These are phyloP conservation scores for Ananas comosus DNA, from an alignment of 176 grass and related monocot genomes.

Conservation along the genomic window DNA sequence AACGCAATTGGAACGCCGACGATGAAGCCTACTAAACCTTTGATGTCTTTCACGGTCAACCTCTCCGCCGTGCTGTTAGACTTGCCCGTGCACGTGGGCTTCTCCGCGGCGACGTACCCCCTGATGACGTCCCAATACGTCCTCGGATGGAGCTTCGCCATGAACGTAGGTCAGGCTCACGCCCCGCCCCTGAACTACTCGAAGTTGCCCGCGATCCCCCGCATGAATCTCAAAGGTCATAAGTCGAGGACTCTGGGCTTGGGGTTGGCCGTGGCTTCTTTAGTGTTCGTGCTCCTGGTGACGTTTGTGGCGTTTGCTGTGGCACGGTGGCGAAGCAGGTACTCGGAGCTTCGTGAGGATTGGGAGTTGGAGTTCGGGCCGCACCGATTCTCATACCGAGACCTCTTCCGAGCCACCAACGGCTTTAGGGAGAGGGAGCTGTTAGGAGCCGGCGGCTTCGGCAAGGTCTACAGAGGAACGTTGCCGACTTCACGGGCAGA, in stretches of 20 bases:
- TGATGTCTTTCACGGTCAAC: slow-evolving; percentile 33
- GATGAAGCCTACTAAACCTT: slow-evolving; percentile 35
- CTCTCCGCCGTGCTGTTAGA: slow-evolving; percentile 31
- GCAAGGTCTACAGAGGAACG: not conserved
- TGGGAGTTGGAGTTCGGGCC: too few relatives aligned
- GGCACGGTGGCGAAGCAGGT: too few relatives aligned
- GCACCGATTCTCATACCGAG: too few relatives aligned
- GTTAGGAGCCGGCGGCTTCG: slow-evolving; percentile 30
- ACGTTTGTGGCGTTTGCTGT: too few relatives aligned
- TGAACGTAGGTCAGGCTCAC: not conserved
- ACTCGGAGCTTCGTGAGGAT: too few relatives aligned
- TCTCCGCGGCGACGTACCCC: slow-evolving; percentile 33
- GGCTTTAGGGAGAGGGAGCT: slow-evolving; percentile 39
- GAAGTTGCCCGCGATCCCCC: slow-evolving; percentile 21
- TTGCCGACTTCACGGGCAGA: not conserved
- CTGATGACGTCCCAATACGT: slow-evolving; percentile 8
- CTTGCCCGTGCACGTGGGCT: slow-evolving; percentile 45
- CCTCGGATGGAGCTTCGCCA: slow-evolving; percentile 33
- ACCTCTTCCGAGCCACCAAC: not conserved
- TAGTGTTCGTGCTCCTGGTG: too few relatives aligned
- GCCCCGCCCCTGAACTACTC: not conserved
- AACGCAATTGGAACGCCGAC: not conserved
- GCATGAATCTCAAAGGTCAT: not conserved
- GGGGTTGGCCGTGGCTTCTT: not conserved
- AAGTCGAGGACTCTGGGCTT: slow-evolving; percentile 3